Percentiles rank a stretch among this genome's conserved stretches.
Evolutionary conservation across 108 stramenopile species (phyloP).

Genomic region (Nitzschia putrida): DNA sequence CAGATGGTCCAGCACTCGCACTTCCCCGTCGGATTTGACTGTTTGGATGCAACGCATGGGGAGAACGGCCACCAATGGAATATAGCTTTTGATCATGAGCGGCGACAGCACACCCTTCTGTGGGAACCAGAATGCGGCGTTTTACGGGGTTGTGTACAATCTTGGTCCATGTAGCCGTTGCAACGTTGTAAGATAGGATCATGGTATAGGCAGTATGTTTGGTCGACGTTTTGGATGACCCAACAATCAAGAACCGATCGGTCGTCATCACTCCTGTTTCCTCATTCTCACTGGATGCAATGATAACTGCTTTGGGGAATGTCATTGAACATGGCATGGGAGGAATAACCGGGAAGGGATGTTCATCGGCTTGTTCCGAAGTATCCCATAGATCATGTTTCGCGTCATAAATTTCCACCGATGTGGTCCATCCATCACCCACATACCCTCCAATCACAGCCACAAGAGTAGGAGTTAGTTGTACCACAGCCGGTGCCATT

Average conservation of each 20-base stretch:
- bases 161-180: constrained; percentile 8
- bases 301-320: constrained; percentile 8
- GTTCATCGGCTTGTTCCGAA: background rate
- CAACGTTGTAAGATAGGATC: constrained; percentile 1
- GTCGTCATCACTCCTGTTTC: background rate
- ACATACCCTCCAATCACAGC: constrained; percentile 12
- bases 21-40: background rate
- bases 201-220: constrained; percentile 1
- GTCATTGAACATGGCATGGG: background rate
- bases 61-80: constrained; percentile 11
- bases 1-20: background rate
- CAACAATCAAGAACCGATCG: background rate
- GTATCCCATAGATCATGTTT: background rate
- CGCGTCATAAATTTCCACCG: constrained; percentile 6
- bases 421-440: constrained; percentile 15
- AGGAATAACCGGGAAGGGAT: background rate
- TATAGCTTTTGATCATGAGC: background rate
- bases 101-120: constrained; percentile 4
- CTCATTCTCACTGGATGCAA: background rate
- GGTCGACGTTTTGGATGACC: background rate
- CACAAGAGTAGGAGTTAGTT: background rate
- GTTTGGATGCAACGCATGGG: background rate
- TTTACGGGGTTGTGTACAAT: background rate
- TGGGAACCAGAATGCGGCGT: background rate
- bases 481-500: constrained; percentile 5